Evolutionary conservation across 1,284 basidiomycete species (phyloP), one percentile per base, ranked within the genome.

Genomic region (Trichosporon asahii): DNA sequence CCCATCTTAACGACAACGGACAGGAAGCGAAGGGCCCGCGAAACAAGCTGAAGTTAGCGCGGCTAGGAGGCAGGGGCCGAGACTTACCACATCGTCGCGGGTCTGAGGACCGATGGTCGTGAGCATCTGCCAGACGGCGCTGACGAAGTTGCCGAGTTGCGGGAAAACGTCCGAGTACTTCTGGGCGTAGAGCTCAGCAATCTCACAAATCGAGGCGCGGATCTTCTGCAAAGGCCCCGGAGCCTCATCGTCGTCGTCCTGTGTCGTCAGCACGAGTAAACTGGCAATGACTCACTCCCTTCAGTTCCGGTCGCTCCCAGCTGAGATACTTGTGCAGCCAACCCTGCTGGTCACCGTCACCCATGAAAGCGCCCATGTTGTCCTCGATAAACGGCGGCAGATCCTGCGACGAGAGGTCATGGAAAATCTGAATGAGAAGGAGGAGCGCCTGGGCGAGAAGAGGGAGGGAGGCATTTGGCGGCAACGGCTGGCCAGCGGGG

Each of bases 361-460:
- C 89, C 82, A 95, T 95, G 80, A 95, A 95, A 71, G 91, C 88
- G 9, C 87, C 85, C 73, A 97, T 89, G 57, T 90, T 86, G 79
- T 99, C 96, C 80, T 99, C 96, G 77, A 99, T 91, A 74, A 90
- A 91, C 9, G 95, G 95, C 5, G 96, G 95, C 25, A 99, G 85
- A 83, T 99, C 96, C 76, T 99, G 97, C 74, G 92, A 93, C 0
- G 92, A 94, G 70, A 99, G 89, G 82, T 99, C 97, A 78, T 96
- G 91, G 85, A 91, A 99, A 35, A 98, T 88, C 66, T 96, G 93
- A 18, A 93, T 86, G 4, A 97, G 86, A 5, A 93, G 86, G 14
- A 90, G 87, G 85, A 95, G 89, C 0, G 88, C 88, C 76, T 92
- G 90, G 0, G 91, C 89, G 18, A 94, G 84, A 35, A 84, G 76